phyloP scores from a whole-genome alignment of 495 filamentous ascomycete genomes.

The Neurospora sp. region DNA sequence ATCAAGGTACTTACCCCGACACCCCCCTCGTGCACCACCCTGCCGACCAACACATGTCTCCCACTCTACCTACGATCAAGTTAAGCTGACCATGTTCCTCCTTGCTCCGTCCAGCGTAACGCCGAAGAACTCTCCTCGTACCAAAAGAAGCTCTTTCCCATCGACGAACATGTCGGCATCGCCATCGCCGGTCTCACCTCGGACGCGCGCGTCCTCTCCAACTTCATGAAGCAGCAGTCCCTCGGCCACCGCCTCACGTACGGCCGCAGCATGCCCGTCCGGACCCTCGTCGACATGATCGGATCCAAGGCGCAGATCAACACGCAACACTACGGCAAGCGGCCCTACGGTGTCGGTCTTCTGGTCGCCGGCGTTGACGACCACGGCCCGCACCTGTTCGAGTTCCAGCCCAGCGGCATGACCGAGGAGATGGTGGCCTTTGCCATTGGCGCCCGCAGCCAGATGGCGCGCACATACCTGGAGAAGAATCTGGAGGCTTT shows the following conservation, averaged over 20 bases:
- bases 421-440: slow-evolving; percentile 94
- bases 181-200: slow-evolving; percentile 95
- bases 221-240: slow-evolving; percentile 99
- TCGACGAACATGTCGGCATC: slow-evolving; percentile 91
- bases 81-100: slow-evolving; percentile 1
- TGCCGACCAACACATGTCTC: not conserved
- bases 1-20: slow-evolving; percentile 61
- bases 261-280: slow-evolving; percentile 81
- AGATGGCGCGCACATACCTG: slow-evolving; percentile 95
- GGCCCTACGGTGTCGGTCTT: slow-evolving; percentile 92
- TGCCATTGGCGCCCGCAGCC: slow-evolving; percentile 87
- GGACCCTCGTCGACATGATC: slow-evolving; percentile 79
- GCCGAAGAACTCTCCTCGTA: slow-evolving; percentile 99
- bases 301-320: slow-evolving; percentile 94
- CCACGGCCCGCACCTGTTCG: slow-evolving; percentile 87
- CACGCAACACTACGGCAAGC: slow-evolving; percentile 94
- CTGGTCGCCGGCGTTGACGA: slow-evolving; percentile 91
- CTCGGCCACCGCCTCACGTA: slow-evolving; percentile 92
- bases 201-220: slow-evolving; percentile 96
- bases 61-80: not conserved
- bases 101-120: slow-evolving; percentile 57
- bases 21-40: not conserved
- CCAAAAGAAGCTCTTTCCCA: slow-evolving; percentile 96
- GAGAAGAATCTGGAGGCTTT: slow-evolving; percentile 86
- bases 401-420: slow-evolving; percentile 94